Base-by-base conservation (phyloP, 495 filamentous ascomycete genomes). In the Peziza echinospora region DNA sequence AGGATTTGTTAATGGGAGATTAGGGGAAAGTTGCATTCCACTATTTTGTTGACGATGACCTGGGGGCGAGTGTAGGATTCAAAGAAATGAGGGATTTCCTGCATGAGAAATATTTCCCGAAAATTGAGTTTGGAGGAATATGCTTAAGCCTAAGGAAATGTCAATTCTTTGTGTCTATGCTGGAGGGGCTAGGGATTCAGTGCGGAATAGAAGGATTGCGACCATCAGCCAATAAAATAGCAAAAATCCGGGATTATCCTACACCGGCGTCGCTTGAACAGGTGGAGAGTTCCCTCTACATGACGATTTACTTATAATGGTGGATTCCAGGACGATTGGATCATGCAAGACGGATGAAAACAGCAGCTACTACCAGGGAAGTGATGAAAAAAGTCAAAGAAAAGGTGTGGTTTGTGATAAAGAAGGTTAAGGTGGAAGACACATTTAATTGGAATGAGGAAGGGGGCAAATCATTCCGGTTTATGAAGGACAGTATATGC, bases 41-140 rank as follows among this genome's bases (percentile, higher is more conserved):
- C 3, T 41, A 26, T 4, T 46, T 46, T 17, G 28, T 46, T 0
- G 49, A 50, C 37, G 48, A 50, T 16, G 39, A 47, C 4, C 47
- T 26, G n/a, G n/a, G n/a, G n/a, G n/a, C n/a, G n/a, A n/a, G n/a
- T n/a, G n/a, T n/a, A n/a, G n/a, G n/a, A n/a, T 25, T 26, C 1
- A 0, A 37, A 1, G 10, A 0, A 0, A 34, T 26, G 11, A 2
- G 22, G 1, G 11, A 48, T 0, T 48, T 51, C 16, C 26, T 48
- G 0, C 24, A 42, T 3, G 16, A 26, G 0, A 37, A 41, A 1
- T 49, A 48, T n/a, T 45, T 49, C 22, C 41, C 43, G 0, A 16
- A 47, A 11, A 10, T 47, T 0, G 1, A 3, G 5, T 46, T 42
- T 17, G 19, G 10, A 17, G 8, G 8, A 7, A 2, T 47, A 2